Base-by-base conservation (phyloP, 2,329 filamentous ascomycete species). In the Blastomyces parvus region DNA sequence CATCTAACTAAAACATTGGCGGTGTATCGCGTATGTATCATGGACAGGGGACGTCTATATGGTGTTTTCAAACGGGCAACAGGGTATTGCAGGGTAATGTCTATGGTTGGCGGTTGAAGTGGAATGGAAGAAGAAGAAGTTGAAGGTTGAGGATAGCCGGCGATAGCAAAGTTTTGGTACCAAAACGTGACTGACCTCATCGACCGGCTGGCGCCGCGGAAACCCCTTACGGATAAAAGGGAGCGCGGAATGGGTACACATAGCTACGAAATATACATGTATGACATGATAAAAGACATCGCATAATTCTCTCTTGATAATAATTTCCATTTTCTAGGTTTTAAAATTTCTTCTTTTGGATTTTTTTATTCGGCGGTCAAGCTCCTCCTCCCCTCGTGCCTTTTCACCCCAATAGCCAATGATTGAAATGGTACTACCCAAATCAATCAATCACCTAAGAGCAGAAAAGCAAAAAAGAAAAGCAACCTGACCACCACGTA, bases 311-410 rank as follows among this genome's bases (percentile, higher is more conserved):
- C 33, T 36, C 8, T 36, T 36, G 33, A 36, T 36, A 36, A 36
- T 36, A 9, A 36, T 11, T 36, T 36, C 33, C 33, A 36, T 36
- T 36, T 36, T 11, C 11, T 36, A 36, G 33, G 19, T 46, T 50
- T 50, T 50, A 25, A 25, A 50, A 50, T 48, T 61, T 50, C n/a
- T 59, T 64, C 55, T 25, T 33, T 62, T 40, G 33, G 59, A 55
- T 50, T 44, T 62, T 59, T 57, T 52, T 64, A n/a, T n/a, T n/a
- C n/a, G 57, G 52, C 19, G n/a, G 42, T 3, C 33, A 57, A 40
- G 14, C 19, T 25, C 3, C 1, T n/a, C 25, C 6, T 2, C 4
- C 13, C 25, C 3, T 3, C 25, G 19, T 4, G 2, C n/a, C 46
- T 22, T 27, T 36, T 11, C 33, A 36, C 33, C 33, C 33, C 5